Conservation (phyloP, 768 basidiomycete genomes). For the Tricholoma flavovirens region DNA sequence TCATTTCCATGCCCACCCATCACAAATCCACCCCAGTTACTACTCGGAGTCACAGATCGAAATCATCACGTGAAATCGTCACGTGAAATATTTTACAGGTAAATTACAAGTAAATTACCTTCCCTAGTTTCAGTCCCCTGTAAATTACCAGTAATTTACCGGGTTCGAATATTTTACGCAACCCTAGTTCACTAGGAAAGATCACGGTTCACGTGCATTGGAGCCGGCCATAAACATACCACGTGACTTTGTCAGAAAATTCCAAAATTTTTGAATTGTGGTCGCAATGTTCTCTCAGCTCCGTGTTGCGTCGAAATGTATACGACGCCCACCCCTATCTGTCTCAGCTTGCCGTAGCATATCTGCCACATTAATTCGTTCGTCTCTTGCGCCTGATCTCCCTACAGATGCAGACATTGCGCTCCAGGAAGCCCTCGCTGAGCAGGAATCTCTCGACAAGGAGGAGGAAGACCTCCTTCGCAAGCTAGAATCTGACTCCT, state of each 20-base stretch:
- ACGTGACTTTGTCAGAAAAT: constrained; percentile 26
- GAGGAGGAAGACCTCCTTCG: constrained; percentile 16
- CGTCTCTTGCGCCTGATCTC: constrained; percentile 22
- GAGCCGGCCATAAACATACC: constrained; percentile 20
- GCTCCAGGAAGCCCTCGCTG: constrained; percentile 14
- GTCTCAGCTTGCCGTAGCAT: constrained; percentile 21
- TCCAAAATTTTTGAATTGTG: constrained; percentile 27
- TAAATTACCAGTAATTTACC: too few species aligned
- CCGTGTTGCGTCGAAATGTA: constrained; percentile 23
- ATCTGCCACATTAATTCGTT: constrained; percentile 17
- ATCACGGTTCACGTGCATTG: too few species aligned
- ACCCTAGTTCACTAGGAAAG: too few species aligned
- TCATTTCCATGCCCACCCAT: too few species aligned
- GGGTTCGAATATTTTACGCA: too few species aligned
- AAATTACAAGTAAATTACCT: too few species aligned
- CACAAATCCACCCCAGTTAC: too few species aligned
- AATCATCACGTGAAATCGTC: too few species aligned
- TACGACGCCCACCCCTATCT: constrained; percentile 21
- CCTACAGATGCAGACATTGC: constrained; percentile 16
- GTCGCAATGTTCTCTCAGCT: constrained; percentile 30
- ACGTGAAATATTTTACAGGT: too few species aligned
- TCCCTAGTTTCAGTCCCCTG: too few species aligned
- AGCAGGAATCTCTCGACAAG: constrained; percentile 9
- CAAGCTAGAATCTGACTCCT: background rate
- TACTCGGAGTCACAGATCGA: too few species aligned